These are phyloP conservation scores for Metschnikowia kunwiensis DNA, from an alignment of 805 yeast genomes.

Conservation along the genomic window DNA sequence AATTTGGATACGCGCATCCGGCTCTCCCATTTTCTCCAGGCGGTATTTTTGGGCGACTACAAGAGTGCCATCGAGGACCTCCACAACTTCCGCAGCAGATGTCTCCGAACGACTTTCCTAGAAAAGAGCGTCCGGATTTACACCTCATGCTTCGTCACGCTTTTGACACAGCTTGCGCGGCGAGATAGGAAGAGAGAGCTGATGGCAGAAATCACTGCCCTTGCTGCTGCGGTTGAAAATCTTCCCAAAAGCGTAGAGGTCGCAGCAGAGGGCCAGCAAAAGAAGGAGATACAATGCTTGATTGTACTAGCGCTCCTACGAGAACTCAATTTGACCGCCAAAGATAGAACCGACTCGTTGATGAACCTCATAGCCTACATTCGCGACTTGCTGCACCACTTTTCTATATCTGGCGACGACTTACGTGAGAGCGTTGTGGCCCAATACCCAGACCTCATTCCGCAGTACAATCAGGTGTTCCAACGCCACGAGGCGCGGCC, in stretches of 20 bases:
- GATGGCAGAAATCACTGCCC: constrained; percentile 1
- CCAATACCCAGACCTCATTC: constrained; percentile 2
- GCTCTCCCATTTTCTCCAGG: constrained; percentile 16
- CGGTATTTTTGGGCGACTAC: constrained; percentile 14
- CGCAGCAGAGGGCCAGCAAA: neutral
- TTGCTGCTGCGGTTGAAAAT: neutral
- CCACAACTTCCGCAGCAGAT: constrained; percentile 4
- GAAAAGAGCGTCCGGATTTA: constrained; percentile 10
- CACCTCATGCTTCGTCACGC: constrained; percentile 13
- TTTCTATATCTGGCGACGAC: neutral
- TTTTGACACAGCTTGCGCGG: constrained; percentile 7
- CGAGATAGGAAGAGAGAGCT: neutral
- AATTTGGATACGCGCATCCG: constrained; percentile 10
- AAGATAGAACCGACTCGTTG: neutral
- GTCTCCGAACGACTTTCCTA: neutral
- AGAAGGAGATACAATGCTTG: constrained; percentile 5
- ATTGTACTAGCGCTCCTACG: constrained; percentile 2
- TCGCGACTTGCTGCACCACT: neutral
- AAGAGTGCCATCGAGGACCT: constrained; percentile 6
- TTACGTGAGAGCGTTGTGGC: neutral
- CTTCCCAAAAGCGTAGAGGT: constrained; percentile 1
- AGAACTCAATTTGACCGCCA: neutral
- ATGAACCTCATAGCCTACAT: constrained; percentile 5
- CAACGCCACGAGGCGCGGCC: neutral
- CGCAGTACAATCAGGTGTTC: constrained; percentile 9